Evolutionary conservation across 192 early-diverging fungal genomes (phyloP).

Genomic region (Coemansia sp.): DNA sequence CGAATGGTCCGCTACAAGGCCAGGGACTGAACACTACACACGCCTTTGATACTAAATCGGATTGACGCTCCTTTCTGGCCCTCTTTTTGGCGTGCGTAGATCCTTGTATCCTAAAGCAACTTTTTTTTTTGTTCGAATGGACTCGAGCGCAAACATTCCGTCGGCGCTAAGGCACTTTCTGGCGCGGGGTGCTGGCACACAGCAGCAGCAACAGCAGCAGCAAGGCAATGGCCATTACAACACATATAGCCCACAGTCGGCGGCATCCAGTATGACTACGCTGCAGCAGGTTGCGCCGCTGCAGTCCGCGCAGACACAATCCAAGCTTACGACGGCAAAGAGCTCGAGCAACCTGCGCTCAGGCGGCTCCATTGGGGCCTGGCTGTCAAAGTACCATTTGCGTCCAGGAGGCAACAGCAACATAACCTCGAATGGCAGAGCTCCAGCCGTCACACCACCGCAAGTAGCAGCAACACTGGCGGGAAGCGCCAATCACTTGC

Average conservation of each 20-base stretch:
- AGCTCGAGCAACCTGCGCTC: slow-evolving; percentile 44
- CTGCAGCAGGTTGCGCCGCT: slow-evolving; percentile 19
- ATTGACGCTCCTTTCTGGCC: neutral
- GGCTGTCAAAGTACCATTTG: slow-evolving; percentile 46
- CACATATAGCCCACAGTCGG: slow-evolving; percentile 28
- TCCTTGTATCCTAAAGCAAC: neutral
- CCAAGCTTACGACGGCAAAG: slow-evolving; percentile 30
- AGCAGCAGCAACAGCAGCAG: slow-evolving; percentile 10
- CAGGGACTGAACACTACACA: neutral
- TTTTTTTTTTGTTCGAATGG: slow-evolving; percentile 15
- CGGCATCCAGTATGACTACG: slow-evolving; percentile 39
- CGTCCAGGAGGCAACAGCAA: slow-evolving; percentile 13
- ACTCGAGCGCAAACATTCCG: slow-evolving; percentile 32
- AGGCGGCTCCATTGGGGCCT: slow-evolving; percentile 46
- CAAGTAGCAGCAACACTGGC: slow-evolving; percentile 2
- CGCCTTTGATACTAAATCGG: neutral
- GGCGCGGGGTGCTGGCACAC: slow-evolving; percentile 19
- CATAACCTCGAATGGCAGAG: neutral
- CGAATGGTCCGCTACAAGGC: no score
- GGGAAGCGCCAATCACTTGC: slow-evolving; percentile 1
- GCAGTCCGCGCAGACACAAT: neutral
- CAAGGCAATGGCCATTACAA: slow-evolving; percentile 14
- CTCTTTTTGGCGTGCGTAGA: neutral
- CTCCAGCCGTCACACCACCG: neutral
- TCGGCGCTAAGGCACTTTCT: slow-evolving; percentile 45